Evolutionary conservation across 352 stramenopile genomes (phyloP), one percentile per base, ranked within the genome.

Genomic region (Phytopythium kandeliae): DNA sequence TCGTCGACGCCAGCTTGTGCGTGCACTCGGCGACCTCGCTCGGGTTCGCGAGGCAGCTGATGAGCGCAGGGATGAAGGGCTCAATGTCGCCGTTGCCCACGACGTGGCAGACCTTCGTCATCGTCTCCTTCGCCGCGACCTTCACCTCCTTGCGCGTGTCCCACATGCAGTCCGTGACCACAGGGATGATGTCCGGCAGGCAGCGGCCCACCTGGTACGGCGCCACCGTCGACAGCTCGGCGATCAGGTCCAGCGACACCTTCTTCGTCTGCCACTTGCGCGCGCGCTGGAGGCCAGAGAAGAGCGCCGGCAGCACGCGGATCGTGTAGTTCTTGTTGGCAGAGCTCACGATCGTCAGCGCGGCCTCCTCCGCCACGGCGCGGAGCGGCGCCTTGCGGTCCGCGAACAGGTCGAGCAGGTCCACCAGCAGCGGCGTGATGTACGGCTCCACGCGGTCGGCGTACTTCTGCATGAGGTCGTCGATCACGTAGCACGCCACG

Each of bases 1-100:
- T 99, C 38, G 98, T 98, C 59, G 96, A 97, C 28, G 96, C 96
- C 51, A 99, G 90, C 70, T 97, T 91, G 91, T 99, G 96, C 68
- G 98, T 98, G 78, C 97, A 98, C 81, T 99, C 97, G 13, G 96
- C 86, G 11, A 99, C 97, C 65, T 98, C 91, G 45, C 93, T 93
- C 10, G 96, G 96, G 78, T 98, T 98, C 40, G 96, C 94, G 56
- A 99, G 96, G 64, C 93, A 97, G 62, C 77, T 96, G 31, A 99
- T 84, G 51, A 99, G 96, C 51, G 97, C 96, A 3, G 81, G 89
- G 46, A 98, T 98, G 80, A 99, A 99, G 55, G 98, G 96, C 75
- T 99, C 96, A 62, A 99, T 98, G 85, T 99, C 97, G 60, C 89
- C 90, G 94, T 99, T 99, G 63, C 94, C 96, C 54, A 99, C 97